Evolutionary conservation across 202 grass and related monocot genomes (phyloP).

Genomic region (Alloteropsis angusta): DNA sequence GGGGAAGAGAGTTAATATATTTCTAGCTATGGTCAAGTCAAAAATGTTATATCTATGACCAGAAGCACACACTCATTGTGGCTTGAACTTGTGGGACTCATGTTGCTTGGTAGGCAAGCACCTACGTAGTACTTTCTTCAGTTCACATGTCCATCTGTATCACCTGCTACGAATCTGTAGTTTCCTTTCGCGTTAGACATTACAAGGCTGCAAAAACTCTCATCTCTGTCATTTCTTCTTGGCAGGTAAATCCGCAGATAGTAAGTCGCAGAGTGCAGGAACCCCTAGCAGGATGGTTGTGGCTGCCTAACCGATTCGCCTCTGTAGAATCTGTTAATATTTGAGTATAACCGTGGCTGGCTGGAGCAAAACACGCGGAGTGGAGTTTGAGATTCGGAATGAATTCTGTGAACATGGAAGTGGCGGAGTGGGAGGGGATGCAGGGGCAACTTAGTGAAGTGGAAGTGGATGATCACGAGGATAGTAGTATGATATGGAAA

Average conservation of each 20-base stretch:
- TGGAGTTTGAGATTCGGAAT: background rate
- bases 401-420: background rate
- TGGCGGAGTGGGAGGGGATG: background rate
- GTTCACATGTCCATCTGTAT: background rate
- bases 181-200: background rate
- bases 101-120: background rate
- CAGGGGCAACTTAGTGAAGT: background rate
- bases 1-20: background rate
- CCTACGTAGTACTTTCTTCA: background rate
- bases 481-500: background rate
- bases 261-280: constrained; percentile 10
- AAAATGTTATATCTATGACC: background rate
- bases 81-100: background rate
- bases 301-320: constrained; percentile 14
- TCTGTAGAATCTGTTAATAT: background rate
- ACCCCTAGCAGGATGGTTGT: constrained; percentile 23
- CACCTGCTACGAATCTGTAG: background rate
- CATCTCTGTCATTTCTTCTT: background rate
- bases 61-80: background rate
- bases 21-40: background rate
- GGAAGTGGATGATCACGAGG: background rate
- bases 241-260: constrained; percentile 32
- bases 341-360: background rate
- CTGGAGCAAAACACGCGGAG: background rate
- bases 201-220: background rate